Conservation (phyloP, 2,329 filamentous ascomycete species). For the Colletotrichum lini region DNA sequence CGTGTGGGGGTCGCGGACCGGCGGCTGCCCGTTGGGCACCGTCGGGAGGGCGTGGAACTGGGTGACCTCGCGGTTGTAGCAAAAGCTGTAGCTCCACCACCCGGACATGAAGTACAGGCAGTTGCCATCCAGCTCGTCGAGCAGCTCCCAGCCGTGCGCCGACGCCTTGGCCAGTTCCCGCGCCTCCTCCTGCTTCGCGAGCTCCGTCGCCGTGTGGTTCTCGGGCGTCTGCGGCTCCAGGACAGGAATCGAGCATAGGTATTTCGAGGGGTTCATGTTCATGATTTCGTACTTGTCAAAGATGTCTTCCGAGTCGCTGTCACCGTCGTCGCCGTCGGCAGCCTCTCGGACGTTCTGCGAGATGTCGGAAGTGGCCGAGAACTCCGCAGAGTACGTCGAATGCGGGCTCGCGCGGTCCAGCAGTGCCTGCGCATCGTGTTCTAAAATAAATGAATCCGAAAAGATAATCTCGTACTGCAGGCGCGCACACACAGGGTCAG, state of each 20-base stretch:
- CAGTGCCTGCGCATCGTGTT: conserved; percentile 76
- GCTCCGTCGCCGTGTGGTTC: conserved; percentile 76
- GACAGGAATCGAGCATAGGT: conserved; percentile 87
- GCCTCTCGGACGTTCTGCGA: conserved; percentile 55
- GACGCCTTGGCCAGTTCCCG: conserved; percentile 85
- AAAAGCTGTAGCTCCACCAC: conserved; percentile 98
- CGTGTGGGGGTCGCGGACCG: conserved; percentile 81
- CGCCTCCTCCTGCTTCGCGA: conserved; percentile 81
- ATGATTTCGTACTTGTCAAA: conserved; percentile 79
- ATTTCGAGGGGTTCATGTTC: conserved; percentile 77
- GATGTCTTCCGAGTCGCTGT: conserved; percentile 46
- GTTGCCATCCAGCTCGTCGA: conserved; percentile 81
- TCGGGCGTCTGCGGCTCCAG: conserved; percentile 71
- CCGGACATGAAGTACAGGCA: conserved; percentile 88
- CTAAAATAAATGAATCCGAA: conserved; percentile 78
- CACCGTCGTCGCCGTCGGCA: conserved; percentile 48
- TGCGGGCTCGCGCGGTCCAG: conserved; percentile 60
- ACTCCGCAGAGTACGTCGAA: conserved; percentile 57
- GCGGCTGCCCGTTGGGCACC: conserved; percentile 77
- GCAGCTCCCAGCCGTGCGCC: conserved; percentile 82
- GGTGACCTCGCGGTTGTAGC: conserved; percentile 87
- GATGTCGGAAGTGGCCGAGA: conserved; percentile 58
- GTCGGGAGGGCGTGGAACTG: conserved; percentile 90
- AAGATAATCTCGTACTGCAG: conserved; percentile 85
- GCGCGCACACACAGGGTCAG: neutral